Evolutionary conservation across 805 yeast species (phyloP).

Genomic region (Candida alai): DNA sequence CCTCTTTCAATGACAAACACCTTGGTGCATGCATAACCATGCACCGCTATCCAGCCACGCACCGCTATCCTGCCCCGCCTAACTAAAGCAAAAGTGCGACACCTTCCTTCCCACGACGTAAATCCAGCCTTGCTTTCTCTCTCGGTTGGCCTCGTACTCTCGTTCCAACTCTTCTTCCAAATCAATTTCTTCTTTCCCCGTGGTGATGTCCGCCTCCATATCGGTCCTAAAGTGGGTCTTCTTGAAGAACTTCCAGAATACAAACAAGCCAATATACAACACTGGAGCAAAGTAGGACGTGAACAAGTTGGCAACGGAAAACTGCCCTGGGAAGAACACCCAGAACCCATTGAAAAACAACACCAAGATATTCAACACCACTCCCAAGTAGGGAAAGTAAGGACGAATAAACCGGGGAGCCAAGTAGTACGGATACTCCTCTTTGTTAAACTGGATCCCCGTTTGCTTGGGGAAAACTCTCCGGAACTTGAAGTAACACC

Average conservation of each 20-base stretch:
- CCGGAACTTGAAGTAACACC: slow-evolving; percentile 30
- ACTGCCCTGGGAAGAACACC: slow-evolving; percentile 36
- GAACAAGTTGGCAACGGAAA: slow-evolving; percentile 30
- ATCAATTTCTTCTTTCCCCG: slow-evolving; percentile 33
- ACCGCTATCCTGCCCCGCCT: too few relatives aligned
- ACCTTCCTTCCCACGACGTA: slow-evolving; percentile 12
- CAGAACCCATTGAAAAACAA: slow-evolving; percentile 40
- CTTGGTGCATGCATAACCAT: too few relatives aligned
- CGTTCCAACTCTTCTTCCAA: slow-evolving; percentile 29
- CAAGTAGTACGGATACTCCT: slow-evolving; percentile 13
- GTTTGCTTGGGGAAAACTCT: slow-evolving; percentile 25
- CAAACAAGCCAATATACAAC: slow-evolving; percentile 19
- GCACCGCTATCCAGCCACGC: too few relatives aligned
- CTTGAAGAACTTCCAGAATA: slow-evolving; percentile 31
- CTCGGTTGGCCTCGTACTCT: slow-evolving; percentile 16
- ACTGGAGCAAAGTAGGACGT: slow-evolving; percentile 38
- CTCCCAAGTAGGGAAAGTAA: slow-evolving; percentile 23
- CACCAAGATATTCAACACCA: slow-evolving; percentile 19
- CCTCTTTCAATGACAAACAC: too few relatives aligned
- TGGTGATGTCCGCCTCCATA: slow-evolving; percentile 31
- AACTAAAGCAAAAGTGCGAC: slow-evolving; percentile 2
- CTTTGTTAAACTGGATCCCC: slow-evolving; percentile 15
- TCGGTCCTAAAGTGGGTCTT: slow-evolving; percentile 28
- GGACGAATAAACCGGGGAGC: slow-evolving; percentile 24
- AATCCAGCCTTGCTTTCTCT: slow-evolving; percentile 19